Base-by-base conservation (phyloP, 2,329 filamentous ascomycete species). In the Fonsecaea pedrosoi region DNA sequence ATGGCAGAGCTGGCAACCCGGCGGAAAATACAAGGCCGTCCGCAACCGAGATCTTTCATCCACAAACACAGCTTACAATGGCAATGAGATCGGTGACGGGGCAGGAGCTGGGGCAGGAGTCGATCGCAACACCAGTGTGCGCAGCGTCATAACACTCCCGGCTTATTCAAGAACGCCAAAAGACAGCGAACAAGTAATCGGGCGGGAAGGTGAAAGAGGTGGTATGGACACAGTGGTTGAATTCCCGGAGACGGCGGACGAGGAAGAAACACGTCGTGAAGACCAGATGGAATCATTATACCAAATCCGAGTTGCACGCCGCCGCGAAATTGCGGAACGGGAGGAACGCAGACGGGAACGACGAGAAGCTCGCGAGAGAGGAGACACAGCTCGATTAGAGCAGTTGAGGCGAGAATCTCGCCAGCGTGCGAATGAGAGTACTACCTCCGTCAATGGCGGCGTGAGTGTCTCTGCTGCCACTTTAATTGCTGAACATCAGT, bases 61-160 rank as follows among this genome's bases (percentile, higher is more conserved):
- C 38, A 67, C 60, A 9, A 70, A 64, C 21, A 70, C 70, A 4
- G 58, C 66, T 1, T 71, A 71, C 64, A 69, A 67, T 50, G 60
- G 65, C 30, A 66, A 62, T 37, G 64, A 70, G 13, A 60, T 66
- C 35, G 56, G 54, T 62, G 21, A 32, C 8, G 66, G 53, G 13
- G 30, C 56, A 6, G 57, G 65, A 30, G 69, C 65, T 40, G 73
- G 71, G 8, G 78, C 77, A 77, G 81, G 80, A 3, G 87, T 97
- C 12, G 91, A 94, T 75, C 87, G 94, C 37, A 90, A 94, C 73
- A 93, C 92, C 0, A 96, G 92, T 8, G 85, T 98, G 54, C 89
- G 94, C 63, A 96, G 92, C n/a, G 89, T 98, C 64, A 95, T 97
- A 86, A 98, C 95, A 0, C 81, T 99, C 2, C 95, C 95, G 0